Evolutionary conservation across 83 land plant genomes (phyloP).

Genomic region (Diphasiastrum complanatum): DNA sequence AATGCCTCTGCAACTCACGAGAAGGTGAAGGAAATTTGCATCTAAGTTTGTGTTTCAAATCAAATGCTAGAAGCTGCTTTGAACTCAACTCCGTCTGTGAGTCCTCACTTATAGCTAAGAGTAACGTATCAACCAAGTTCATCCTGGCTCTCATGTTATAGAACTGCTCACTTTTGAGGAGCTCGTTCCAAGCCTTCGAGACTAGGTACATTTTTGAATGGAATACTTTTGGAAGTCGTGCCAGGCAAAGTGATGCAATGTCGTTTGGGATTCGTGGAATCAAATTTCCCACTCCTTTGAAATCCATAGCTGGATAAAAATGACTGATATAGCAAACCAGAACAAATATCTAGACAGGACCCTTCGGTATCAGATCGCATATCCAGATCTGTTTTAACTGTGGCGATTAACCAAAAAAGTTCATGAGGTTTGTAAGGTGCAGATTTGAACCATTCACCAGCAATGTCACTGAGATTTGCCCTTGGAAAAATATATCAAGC

Average conservation of each 20-base stretch:
- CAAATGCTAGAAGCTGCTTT: slow-evolving; percentile 3
- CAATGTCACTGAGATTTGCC: too few relatives aligned
- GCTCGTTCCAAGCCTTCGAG: slow-evolving; percentile 3
- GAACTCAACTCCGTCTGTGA: not conserved
- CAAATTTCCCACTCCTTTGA: not conserved
- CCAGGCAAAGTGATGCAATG: slow-evolving; percentile 6
- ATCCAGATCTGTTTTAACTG: too few relatives aligned
- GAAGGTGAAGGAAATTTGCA: not conserved
- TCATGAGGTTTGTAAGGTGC: too few relatives aligned
- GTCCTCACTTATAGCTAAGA: slow-evolving; percentile 8
- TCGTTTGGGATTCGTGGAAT: slow-evolving; percentile 5
- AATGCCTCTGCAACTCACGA: not conserved
- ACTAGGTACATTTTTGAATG: not conserved
- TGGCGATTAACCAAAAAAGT: too few relatives aligned
- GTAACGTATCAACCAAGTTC: slow-evolving; percentile 4
- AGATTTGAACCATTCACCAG: too few relatives aligned
- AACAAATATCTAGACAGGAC: too few relatives aligned
- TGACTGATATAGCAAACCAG: too few relatives aligned
- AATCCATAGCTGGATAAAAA: too few relatives aligned
- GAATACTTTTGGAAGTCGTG: not conserved
- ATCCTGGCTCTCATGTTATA: not conserved
- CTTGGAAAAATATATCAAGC: too few relatives aligned
- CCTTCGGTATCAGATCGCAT: too few relatives aligned
- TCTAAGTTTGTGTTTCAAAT: not conserved
- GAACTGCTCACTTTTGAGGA: not conserved